Percentiles rank a stretch among this genome's conserved stretches.
phyloP scores from a whole-genome alignment of 2,329 filamentous ascomycete genomes.

The Hypoxylon sp. region DNA sequence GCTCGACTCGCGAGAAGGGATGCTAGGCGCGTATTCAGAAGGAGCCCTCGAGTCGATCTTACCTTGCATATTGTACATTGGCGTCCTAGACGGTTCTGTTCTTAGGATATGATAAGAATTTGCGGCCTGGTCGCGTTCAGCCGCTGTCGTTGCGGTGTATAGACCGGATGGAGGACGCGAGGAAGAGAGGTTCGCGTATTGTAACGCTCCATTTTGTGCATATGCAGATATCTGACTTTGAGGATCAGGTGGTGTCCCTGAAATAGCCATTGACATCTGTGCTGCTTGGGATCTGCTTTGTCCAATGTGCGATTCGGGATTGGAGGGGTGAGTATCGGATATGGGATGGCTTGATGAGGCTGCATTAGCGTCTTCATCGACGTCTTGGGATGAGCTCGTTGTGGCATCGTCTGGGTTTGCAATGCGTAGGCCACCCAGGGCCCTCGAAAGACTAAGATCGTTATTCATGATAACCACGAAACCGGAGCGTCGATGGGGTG shows the following conservation, averaged over 20 bases:
- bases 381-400: constrained; percentile 54
- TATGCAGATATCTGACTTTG: constrained; percentile 47
- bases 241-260: constrained; percentile 47
- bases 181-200: constrained; percentile 49
- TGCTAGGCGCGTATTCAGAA: constrained; percentile 70
- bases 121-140: constrained; percentile 55
- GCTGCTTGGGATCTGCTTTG: constrained; percentile 44
- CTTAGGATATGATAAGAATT: constrained; percentile 62
- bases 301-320: constrained; percentile 46
- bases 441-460: constrained; percentile 92
- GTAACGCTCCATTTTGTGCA: constrained; percentile 45
- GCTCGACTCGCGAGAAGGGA: constrained; percentile 77
- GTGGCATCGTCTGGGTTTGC: constrained; percentile 90
- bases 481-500: background rate
- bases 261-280: constrained; percentile 45
- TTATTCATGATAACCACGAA: constrained; percentile 77
- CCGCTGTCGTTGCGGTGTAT: constrained; percentile 49
- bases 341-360: constrained; percentile 44
- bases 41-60: constrained; percentile 76
- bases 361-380: constrained; percentile 53
- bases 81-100: constrained; percentile 71
- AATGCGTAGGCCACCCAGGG: constrained; percentile 93
- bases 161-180: constrained; percentile 55
- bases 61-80: constrained; percentile 67
- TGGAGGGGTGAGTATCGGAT: constrained; percentile 41